phyloP scores from a whole-genome alignment of 768 basidiomycete genomes.

The Coprinopsis marcescibilis region DNA sequence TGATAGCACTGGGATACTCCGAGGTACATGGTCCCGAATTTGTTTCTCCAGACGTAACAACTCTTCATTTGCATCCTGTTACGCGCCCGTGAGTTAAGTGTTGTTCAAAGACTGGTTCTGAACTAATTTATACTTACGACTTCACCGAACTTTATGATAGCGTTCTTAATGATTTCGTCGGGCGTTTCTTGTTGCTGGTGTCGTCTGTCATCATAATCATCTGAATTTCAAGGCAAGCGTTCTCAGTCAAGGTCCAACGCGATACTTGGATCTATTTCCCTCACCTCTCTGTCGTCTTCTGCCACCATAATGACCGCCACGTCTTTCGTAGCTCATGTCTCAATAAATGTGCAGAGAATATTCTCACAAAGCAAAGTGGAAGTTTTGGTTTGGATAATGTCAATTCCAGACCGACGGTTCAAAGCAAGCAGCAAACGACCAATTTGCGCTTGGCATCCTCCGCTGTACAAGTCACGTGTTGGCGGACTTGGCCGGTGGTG shows the following conservation, averaged over 20 bases:
- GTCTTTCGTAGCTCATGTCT: constrained; percentile 55
- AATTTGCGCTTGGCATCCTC: neutral
- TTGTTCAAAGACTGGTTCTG: neutral
- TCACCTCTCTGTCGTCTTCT: constrained; percentile 52
- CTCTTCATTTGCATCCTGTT: constrained; percentile 67
- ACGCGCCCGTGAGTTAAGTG: neutral
- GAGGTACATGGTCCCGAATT: constrained; percentile 52
- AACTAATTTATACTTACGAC: constrained; percentile 47
- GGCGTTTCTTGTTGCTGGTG: constrained; percentile 63
- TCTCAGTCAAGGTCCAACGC: constrained; percentile 11
- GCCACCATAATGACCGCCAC: constrained; percentile 35
- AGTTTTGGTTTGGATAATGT: no score
- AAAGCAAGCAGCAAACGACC: no score
- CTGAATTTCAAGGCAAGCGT: constrained; percentile 28
- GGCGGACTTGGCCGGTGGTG: no score
- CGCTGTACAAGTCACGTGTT: neutral
- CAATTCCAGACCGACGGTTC: no score
- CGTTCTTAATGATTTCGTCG: constrained; percentile 61
- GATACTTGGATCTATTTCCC: constrained; percentile 18
- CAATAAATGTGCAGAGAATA: constrained; percentile 16
- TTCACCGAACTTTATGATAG: constrained; percentile 74
- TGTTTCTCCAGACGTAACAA: constrained; percentile 59
- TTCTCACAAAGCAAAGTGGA: no score
- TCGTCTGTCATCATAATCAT: constrained; percentile 66
- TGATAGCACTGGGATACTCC: constrained; percentile 57